Evolutionary conservation across 352 stramenopile species (phyloP).

Genomic region (Globisporangium paroecandrum): DNA sequence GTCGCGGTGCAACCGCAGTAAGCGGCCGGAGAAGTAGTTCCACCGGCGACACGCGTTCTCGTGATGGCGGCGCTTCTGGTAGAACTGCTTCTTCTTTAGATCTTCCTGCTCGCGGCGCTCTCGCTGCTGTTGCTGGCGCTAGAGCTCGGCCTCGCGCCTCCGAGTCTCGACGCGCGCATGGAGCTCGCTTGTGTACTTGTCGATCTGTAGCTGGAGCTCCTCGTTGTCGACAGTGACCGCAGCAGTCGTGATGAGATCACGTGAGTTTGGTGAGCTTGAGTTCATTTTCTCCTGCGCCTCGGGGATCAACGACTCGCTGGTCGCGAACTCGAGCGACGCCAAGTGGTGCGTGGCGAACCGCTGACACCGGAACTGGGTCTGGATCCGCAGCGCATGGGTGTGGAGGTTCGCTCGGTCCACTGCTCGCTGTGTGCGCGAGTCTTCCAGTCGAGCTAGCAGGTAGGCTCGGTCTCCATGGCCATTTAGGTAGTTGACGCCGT

Average conservation of each 20-base stretch:
- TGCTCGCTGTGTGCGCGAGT: slow-evolving; percentile 8
- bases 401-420: slow-evolving; percentile 18
- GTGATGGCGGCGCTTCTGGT: slow-evolving; percentile 31
- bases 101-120: slow-evolving; percentile 42
- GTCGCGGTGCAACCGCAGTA: slow-evolving; percentile 22
- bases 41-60: slow-evolving; percentile 33
- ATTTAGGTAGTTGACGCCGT: slow-evolving; percentile 35
- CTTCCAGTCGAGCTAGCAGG: slow-evolving; percentile 17
- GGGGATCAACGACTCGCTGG: slow-evolving; percentile 32
- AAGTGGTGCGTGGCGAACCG: slow-evolving; percentile 48
- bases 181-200: slow-evolving; percentile 39
- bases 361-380: slow-evolving; percentile 38
- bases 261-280: neutral
- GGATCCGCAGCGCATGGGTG: slow-evolving; percentile 27
- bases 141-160: slow-evolving; percentile 29
- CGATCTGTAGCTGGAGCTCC: slow-evolving; percentile 36
- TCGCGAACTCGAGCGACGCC: slow-evolving; percentile 33
- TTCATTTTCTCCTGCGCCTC: slow-evolving; percentile 33
- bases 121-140: slow-evolving; percentile 29
- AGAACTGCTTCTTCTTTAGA: slow-evolving; percentile 32
- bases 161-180: slow-evolving; percentile 31
- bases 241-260: slow-evolving; percentile 19
- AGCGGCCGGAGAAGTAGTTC: slow-evolving; percentile 33
- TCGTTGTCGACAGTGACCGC: slow-evolving; percentile 29
- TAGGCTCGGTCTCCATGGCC: slow-evolving; percentile 18